phyloP scores from a whole-genome alignment of 352 stramenopile species.

The Phytophthora idaei region DNA sequence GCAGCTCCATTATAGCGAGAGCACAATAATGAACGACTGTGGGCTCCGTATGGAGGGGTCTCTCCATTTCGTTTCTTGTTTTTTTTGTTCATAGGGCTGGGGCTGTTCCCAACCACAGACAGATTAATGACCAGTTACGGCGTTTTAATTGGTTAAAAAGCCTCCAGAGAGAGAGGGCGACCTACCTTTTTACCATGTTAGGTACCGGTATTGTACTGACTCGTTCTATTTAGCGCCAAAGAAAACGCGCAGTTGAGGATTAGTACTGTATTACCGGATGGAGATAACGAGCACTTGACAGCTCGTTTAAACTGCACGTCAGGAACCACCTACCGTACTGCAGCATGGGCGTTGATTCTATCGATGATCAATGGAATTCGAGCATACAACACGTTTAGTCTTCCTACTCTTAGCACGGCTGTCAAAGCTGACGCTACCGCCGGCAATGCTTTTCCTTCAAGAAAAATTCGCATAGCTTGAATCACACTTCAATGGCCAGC shows the following conservation, averaged over 20 bases:
- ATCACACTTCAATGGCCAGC: not conserved
- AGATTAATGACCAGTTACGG: not conserved
- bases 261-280: no score
- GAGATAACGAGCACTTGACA: not conserved
- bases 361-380: not conserved
- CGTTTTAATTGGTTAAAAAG: not conserved
- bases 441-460: not conserved
- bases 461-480: not conserved
- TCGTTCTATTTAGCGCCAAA: conserved; percentile 6
- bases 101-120: not conserved
- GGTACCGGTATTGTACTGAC: conserved; percentile 5
- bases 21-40: conserved; percentile 19
- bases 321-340: not conserved
- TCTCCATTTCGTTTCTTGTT: conserved; percentile 19
- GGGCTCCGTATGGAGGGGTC: conserved; percentile 7
- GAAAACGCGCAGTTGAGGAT: no score
- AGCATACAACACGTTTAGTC: conserved; percentile 2
- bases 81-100: conserved; percentile 14
- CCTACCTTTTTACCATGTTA: no score
- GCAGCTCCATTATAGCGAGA: conserved; percentile 29
- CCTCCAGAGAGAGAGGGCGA: not conserved
- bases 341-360: not conserved
- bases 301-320: not conserved
- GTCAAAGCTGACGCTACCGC: not conserved
- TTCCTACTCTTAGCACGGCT: not conserved